Base-by-base conservation (phyloP, 192 early-diverging fungal species). In the Fimicolochytrium jonesii region DNA sequence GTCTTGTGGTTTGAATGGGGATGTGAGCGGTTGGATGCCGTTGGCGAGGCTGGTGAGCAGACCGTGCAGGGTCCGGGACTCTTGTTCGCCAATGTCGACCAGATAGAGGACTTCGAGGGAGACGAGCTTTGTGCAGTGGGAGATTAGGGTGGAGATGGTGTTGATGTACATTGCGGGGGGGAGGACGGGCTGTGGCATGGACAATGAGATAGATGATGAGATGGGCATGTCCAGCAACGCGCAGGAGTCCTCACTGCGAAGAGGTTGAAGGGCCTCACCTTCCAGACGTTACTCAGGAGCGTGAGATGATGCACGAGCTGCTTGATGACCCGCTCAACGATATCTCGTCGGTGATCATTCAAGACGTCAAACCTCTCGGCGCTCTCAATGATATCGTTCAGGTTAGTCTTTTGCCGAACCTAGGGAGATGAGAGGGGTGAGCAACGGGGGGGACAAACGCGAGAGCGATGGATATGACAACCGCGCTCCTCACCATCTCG, bases 271-370 rank as follows among this genome's bases (percentile, higher is more conserved):
- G n/a, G n/a, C 15, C 59, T 50, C 48, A 85, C 84, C 75, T 75
- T 78, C 80, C 75, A 86, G 20, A 77, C 61, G 20, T 75, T 79
- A 47, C 67, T 60, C 11, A 84, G 44, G 25, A 69, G 72, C 23
- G 43, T 60, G 7, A 84, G 58, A 4, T 76, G 76, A 10, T 75
- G 47, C 0, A 69, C 41, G 28, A 80, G 44, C 49, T 80, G 75
- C 49, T 78, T 80, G 64, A 86, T 66, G 3, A 72, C 59, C 13
- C 59, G 39, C 52, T 80, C 69, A 31, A 71, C 78, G 22, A 65
- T 35, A 10, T 61, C 69, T 52, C 48, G 71, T 30, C 76, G 72
- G 7, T 23, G 49, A 4, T 78, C 69, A 5, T 60, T 61, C 26
- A 67, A 46, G 17, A 50, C 42, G 49, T 67, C 73, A 59, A 69